Percentiles rank a stretch among this genome's conserved stretches.
phyloP scores from a whole-genome alignment of 345 rosid species.

The Populus ilicifolia region DNA sequence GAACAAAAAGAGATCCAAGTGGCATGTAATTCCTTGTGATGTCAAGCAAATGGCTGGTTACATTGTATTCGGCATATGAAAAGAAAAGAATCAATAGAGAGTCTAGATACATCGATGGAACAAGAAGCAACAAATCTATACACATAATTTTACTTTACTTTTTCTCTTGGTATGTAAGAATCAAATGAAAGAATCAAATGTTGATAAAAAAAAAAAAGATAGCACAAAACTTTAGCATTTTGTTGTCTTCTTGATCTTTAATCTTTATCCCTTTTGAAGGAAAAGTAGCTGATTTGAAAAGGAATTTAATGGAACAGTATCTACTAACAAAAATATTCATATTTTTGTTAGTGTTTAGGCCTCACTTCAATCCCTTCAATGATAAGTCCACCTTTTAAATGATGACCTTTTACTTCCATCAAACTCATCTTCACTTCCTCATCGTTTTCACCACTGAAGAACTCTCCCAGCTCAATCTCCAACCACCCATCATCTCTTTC shows the following conservation, averaged over 20 bases:
- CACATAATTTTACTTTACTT: too few species aligned
- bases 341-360: conserved; percentile 34
- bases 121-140: too few species aligned
- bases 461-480: conserved; percentile 76
- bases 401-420: conserved; percentile 65
- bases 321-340: background rate
- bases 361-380: conserved; percentile 79
- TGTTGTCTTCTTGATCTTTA: background rate
- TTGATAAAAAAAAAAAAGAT: background rate
- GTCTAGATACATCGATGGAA: too few species aligned
- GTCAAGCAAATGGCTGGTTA: too few species aligned
- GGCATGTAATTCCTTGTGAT: too few species aligned
- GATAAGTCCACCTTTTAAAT: conserved; percentile 61
- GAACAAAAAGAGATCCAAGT: too few species aligned
- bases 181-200: background rate
- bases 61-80: too few species aligned
- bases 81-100: too few species aligned
- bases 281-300: too few species aligned
- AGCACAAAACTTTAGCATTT: background rate
- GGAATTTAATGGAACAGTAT: too few species aligned
- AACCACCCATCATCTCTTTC: conserved; percentile 62
- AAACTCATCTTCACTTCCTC: conserved; percentile 54
- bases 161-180: background rate
- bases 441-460: conserved; percentile 28
- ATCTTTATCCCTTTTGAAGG: too few species aligned